Percentiles rank a stretch among this genome's conserved stretches.
Evolutionary conservation across 2,329 filamentous ascomycete genomes (phyloP).

Genomic region (Pestalotiopsis sp.): DNA sequence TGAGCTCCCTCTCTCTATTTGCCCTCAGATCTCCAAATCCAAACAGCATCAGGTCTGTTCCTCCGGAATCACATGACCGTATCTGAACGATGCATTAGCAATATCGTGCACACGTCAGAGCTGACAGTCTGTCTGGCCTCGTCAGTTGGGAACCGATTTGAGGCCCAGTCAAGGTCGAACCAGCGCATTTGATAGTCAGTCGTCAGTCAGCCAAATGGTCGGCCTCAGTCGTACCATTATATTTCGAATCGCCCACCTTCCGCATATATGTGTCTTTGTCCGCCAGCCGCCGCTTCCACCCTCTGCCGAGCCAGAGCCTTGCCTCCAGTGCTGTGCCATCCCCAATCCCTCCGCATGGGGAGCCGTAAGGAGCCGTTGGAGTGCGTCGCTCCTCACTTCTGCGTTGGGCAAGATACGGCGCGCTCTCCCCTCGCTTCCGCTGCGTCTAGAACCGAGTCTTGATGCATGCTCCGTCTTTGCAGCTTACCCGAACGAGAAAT

Average conservation of each 20-base stretch:
- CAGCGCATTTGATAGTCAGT: background rate
- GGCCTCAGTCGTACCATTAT: background rate
- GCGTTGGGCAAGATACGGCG: background rate
- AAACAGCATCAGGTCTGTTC: background rate
- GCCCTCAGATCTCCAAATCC: background rate
- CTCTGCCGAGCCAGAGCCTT: conserved; percentile 1
- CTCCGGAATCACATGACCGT: background rate
- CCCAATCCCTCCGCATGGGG: background rate
- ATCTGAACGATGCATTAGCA: background rate
- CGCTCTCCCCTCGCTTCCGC: background rate
- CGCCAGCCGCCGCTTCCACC: conserved; percentile 1
- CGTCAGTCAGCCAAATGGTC: background rate
- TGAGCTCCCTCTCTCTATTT: background rate
- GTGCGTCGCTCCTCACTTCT: background rate
- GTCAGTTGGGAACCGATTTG: background rate
- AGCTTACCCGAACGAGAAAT: background rate
- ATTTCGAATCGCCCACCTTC: conserved; percentile 8
- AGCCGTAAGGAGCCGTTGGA: background rate
- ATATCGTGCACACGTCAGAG: background rate
- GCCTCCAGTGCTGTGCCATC: background rate
- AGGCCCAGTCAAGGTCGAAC: background rate
- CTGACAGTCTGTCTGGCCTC: background rate
- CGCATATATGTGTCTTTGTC: background rate
- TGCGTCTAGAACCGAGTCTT: background rate
- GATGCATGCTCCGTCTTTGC: background rate